A percentile compares a stretch with the other conserved stretches of the same genome.
phyloP scores from a whole-genome alignment of 2,329 filamentous ascomycete genomes.

The Colletotrichum spaethianum region DNA sequence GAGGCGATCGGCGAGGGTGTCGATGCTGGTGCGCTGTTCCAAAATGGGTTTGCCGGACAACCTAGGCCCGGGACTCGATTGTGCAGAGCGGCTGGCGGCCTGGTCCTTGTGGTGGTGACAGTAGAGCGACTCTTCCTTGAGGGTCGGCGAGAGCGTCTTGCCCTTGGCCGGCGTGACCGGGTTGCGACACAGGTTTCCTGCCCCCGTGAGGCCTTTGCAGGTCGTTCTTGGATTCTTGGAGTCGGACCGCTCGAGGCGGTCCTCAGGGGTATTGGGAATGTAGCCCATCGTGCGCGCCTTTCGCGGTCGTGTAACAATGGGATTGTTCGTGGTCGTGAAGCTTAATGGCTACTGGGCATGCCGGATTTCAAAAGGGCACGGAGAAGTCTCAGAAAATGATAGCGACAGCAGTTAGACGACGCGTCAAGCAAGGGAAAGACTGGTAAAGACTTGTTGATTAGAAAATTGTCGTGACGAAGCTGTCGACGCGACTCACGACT shows the following conservation, averaged over 20 bases:
- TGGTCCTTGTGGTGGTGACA: conserved; percentile 98
- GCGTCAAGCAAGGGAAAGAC: neutral
- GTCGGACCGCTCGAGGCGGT: conserved; percentile 82
- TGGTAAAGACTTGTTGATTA: neutral
- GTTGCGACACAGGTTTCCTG: conserved; percentile 87
- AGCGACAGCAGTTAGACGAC: neutral
- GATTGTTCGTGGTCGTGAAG: neutral
- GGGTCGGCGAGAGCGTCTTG: conserved; percentile 46
- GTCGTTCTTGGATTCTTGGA: conserved; percentile 87
- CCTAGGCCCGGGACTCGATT: conserved; percentile 61
- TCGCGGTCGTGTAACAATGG: neutral
- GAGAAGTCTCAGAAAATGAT: neutral
- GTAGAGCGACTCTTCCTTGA: conserved; percentile 74
- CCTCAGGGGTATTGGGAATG: conserved; percentile 83
- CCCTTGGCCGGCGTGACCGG: conserved; percentile 64
- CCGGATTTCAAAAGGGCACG: neutral
- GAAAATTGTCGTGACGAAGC: neutral
- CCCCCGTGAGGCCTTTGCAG: conserved; percentile 88
- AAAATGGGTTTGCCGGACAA: conserved; percentile 66
- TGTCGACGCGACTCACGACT: conserved; percentile 3
- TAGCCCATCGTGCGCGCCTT: conserved; percentile 68
- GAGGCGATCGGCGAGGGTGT: conserved; percentile 86
- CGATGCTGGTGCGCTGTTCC: conserved; percentile 81
- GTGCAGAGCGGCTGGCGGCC: conserved; percentile 71
- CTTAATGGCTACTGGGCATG: neutral